These are phyloP conservation scores for Meira nashicola DNA, from an alignment of 1,284 basidiomycete genomes.

Conservation along the genomic window DNA sequence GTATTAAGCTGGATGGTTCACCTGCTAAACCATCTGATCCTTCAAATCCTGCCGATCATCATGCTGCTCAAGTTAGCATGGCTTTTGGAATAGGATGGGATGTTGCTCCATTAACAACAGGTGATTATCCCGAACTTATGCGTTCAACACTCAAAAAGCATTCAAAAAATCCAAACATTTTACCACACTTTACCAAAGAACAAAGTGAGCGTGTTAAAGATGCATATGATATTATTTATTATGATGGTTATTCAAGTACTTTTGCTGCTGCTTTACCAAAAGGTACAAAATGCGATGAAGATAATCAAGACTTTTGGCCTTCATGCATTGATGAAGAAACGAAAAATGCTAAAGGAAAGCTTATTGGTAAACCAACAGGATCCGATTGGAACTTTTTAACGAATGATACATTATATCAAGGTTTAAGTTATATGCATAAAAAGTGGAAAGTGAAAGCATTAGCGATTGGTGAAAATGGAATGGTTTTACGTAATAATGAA, in stretches of 20 bases:
- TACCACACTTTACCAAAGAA: slow-evolving; percentile 13
- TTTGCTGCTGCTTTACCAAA: slow-evolving; percentile 11
- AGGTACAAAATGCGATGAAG: slow-evolving; percentile 5
- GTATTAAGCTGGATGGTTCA: slow-evolving; percentile 19
- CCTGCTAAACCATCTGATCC: slow-evolving; percentile 10
- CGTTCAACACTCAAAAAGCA: slow-evolving; percentile 1
- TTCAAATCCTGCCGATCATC: not conserved
- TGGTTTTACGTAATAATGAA: not conserved
- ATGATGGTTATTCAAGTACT: slow-evolving; percentile 14
- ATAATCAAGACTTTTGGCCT: slow-evolving; percentile 14
- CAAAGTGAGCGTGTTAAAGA: slow-evolving; percentile 6
- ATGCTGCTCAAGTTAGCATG: slow-evolving; percentile 5
- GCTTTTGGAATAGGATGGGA: slow-evolving; percentile 18
- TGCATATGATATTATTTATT: slow-evolving; percentile 18
- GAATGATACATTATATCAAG: slow-evolving; percentile 12
- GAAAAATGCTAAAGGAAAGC: not conserved
- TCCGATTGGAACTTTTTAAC: slow-evolving; percentile 17
- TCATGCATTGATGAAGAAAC: slow-evolving; percentile 5
- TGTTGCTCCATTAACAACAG: slow-evolving; percentile 11
- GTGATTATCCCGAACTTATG: slow-evolving; percentile 14
- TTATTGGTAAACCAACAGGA: slow-evolving; percentile 14
- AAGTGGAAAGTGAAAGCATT: not conserved
- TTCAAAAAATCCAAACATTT: not conserved
- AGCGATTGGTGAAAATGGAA: slow-evolving; percentile 16
- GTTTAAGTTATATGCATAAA: not conserved